Evolutionary conservation across 768 basidiomycete genomes (phyloP), one percentile per base, ranked within the genome.

Genomic region (Suillus cothurnatus): DNA sequence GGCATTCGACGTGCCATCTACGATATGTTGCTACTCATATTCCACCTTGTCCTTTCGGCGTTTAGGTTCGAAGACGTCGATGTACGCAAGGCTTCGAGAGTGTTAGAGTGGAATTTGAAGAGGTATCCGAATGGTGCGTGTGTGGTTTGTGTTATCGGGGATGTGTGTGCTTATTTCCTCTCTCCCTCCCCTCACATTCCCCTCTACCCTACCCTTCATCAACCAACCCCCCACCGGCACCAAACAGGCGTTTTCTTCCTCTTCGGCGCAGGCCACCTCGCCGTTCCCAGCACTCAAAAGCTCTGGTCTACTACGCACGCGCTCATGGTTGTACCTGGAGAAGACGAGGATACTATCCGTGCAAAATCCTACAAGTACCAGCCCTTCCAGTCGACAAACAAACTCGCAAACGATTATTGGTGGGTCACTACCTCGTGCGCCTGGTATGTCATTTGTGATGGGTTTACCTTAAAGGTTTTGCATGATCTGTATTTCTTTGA

Each of bases 21-120:
- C 68, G 97, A 99, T 70, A 90, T 98, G 88, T 79, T 85, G 0
- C 81, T 99, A 14, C 82, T 99, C 65, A 88, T 94, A n/a, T 97
- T 98, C 80, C 95, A 99, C 72, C 86, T 99, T 39, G 89, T 98
- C 50, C 82, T 97, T 28, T 92, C 89, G 4, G 80, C 81, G 61
- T 88, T 90, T 72, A 93, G 91, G 0, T 89, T 88, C 69, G 87
- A 91, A 23, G 88, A 91, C 15, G 83, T 97, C 23, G 92, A 97
- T 73, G 83, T 96, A 38, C 64, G 71, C 1, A 80, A 93, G 71
- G 95, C 95, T 0, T 81, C 83, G 62, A 87, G 87, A 66, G 87
- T 98, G 41, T 77, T 99, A n/a, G 82, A 89, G 61, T 98, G 91
- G 86, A 95, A 97, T 74, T 76, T 96, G 61, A 84, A 89, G 71